Evolutionary conservation across 331 rosid genomes (phyloP), one percentile per base, ranked within the genome.

Genomic region (Stylosanthes scabra): DNA sequence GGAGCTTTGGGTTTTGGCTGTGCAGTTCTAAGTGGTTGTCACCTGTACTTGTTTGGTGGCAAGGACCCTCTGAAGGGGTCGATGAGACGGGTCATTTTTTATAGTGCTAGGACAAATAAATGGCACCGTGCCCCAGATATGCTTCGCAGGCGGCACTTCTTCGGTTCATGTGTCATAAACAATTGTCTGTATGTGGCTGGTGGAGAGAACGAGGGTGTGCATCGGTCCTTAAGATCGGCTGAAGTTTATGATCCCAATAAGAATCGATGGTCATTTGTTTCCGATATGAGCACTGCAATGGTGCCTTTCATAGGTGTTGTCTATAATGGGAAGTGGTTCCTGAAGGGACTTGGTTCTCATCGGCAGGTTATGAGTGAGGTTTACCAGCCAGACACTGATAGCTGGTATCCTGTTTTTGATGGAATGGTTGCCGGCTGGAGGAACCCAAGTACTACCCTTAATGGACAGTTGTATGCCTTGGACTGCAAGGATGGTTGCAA

Each of bases 401-500:
- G 79, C 81, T 91, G 97, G 97, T 41, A 55, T 78, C 86, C 97
- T 8, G 88, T 84, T 74, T 86, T 77, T 74, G 87, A 87, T 2
- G 97, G 97, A 72, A 87, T 91, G 97, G 89, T 91, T 68, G 5
- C 96, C 64, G 96, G 97, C 52, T 91, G 97, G 97, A 85, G 91
- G 71, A 89, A 89, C 87, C 97, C 97, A 8, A 79, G 93, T 59
- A 49, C 90, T 73, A 66, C 97, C 50, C 81, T 91, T 6, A 86
- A 91, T 5, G 90, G 96, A 40, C 84, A 70, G 73, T 90, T 91
- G 72, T 91, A 91, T 81, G 91, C 96, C 49, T 83, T 84, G 71
- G 97, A 91, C 66, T 91, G 97, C 85, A 91, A 91, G 82, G 97
- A 91, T 77, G 97, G 97, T 65, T 91, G 97, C 90, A 91, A 87